These are phyloP conservation scores for Dioszegia aurantiaca DNA, from an alignment of 768 basidiomycete species.

Conservation along the genomic window DNA sequence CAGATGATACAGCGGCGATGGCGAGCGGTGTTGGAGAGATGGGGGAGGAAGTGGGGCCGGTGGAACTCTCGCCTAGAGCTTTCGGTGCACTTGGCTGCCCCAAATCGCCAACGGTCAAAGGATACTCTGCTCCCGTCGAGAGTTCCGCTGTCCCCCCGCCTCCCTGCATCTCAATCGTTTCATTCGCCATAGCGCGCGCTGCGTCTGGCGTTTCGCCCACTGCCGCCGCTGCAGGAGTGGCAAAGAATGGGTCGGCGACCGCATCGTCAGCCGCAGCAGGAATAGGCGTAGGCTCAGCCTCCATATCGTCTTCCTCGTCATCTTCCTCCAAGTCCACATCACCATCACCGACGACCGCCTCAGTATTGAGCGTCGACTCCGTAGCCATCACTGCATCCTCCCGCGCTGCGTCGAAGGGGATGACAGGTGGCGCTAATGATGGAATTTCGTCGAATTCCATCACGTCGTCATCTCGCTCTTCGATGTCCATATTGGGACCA, in stretches of 20 bases:
- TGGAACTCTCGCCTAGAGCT: too few relatives aligned
- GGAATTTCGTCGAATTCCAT: conserved; percentile 22
- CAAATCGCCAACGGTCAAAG: not conserved
- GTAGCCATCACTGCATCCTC: conserved; percentile 20
- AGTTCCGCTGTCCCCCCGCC: not conserved
- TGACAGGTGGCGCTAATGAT: conserved; percentile 3
- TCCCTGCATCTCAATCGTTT: not conserved
- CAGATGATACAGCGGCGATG: not conserved
- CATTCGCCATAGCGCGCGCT: not conserved
- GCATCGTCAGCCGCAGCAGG: not conserved
- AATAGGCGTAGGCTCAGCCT: conserved; percentile 58
- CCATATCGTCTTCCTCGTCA: conserved; percentile 68
- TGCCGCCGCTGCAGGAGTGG: too few relatives aligned
- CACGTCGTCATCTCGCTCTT: conserved; percentile 8
- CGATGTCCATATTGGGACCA: conserved; percentile 21
- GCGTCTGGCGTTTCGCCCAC: not conserved
- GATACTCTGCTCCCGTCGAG: not conserved
- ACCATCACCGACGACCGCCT: not conserved
- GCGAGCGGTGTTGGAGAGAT: too few relatives aligned
- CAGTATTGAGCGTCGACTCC: not conserved
- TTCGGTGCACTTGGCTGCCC: too few relatives aligned
- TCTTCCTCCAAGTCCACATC: conserved; percentile 37
- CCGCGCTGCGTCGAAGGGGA: conserved; percentile 1
- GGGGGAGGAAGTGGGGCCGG: too few relatives aligned
- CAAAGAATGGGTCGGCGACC: not conserved